Base-by-base conservation (phyloP, 305 asterid species). In the Rubia peregrina region DNA sequence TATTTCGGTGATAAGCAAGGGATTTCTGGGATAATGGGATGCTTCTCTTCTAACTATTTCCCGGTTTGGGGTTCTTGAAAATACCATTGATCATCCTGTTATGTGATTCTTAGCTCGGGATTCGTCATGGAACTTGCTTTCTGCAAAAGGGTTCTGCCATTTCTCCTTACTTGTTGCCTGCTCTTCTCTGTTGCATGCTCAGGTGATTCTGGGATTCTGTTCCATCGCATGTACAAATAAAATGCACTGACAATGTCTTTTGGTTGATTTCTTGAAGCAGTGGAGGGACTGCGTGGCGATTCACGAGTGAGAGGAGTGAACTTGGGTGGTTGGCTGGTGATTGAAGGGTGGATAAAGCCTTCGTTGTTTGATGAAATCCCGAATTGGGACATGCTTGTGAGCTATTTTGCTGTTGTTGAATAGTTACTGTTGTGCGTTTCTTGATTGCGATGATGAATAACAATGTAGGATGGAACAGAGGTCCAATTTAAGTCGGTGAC, bases 341-440 rank as follows among this genome's bases (percentile, higher is more conserved):
- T 90, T 65, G 95, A 90, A 73, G 93, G 94, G 11, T 90, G 93
- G 95, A 90, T 90, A 69, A 88, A 85, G 75, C 95, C 97, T 76
- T 85, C 97, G 72, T 89, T 90, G 12, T 90, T 85, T 77, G 83
- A 84, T 75, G 91, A 73, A 42, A 90, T 90, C 63, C 85, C 88
- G 44, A 90, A 88, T 78, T 83, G 85, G 33, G 93, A 90, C 72
- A 87, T 87, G 97, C 87, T 90, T 75, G 97, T 87, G 71, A 82
- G 90, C 67, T 75, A 13, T 56, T 51, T 74, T 33, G 43, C 53
- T 81, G 19, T 17, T 0, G 13, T 6, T 30, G n/a, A 38, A 66
- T 26, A 10, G 49, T 3, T 9, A 42, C 61, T 30, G 3, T 65
- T 30, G 62, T 68, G 65, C 1, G 0, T 71, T 19, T 51, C 48